Conservation (phyloP, 2,329 filamentous ascomycete species). For the Penicillium sp. region DNA sequence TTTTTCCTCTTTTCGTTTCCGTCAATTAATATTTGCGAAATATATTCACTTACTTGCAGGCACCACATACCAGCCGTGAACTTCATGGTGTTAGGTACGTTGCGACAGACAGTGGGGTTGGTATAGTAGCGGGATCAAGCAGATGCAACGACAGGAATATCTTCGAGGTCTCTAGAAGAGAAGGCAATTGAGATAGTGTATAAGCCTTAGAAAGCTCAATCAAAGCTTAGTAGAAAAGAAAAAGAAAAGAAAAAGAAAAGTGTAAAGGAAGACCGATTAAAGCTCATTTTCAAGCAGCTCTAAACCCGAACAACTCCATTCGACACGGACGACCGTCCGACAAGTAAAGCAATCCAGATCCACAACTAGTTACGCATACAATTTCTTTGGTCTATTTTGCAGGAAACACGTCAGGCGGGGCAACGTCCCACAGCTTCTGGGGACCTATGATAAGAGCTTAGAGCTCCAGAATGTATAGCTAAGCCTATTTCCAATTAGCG, state of each 20-base stretch:
- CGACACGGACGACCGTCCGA: slow-evolving; percentile 17
- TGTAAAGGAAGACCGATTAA: neutral
- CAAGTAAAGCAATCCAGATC: neutral
- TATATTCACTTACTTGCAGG: slow-evolving; percentile 24
- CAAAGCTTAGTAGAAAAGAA: neutral
- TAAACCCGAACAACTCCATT: slow-evolving; percentile 7
- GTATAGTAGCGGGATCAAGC: neutral
- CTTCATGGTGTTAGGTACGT: slow-evolving; percentile 35
- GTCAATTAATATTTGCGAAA: neutral
- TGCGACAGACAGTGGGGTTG: neutral
- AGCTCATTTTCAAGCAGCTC: neutral
- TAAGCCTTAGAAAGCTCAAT: neutral
- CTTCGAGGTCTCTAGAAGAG: neutral
- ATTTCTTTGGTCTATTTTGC: slow-evolving; percentile 3
- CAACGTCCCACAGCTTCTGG: neutral
- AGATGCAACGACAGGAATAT: neutral
- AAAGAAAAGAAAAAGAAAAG: neutral
- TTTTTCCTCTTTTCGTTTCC: neutral
- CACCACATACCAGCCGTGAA: slow-evolving; percentile 46
- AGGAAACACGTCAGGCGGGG: slow-evolving; percentile 2
- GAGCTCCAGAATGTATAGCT: neutral
- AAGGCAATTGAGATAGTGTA: neutral
- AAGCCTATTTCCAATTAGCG: neutral
- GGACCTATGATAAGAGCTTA: neutral
- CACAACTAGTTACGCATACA: slow-evolving; percentile 2